Evolutionary conservation across 2,329 filamentous ascomycete genomes (phyloP), one percentile per base, ranked within the genome.

Genomic region (Chaetomium strumarium): DNA sequence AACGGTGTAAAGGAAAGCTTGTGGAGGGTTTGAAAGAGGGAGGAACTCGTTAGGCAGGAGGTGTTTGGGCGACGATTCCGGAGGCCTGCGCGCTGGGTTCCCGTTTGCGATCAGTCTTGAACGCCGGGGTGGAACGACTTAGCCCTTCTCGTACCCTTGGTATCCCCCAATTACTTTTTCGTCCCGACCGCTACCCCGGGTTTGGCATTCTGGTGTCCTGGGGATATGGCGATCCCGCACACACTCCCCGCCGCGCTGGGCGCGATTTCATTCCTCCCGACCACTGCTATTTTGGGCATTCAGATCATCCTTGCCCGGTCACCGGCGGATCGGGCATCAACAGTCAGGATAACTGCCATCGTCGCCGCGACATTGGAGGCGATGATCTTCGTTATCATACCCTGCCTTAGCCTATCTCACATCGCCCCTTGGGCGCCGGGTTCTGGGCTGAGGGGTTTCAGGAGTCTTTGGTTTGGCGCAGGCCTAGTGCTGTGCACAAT

Each of bases 401-500:
- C 62, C 29, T 62, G 63, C 41, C 62, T 74, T 43, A 58, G 70
- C 33, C 57, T 56, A 16, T 63, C 61, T 14, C 66, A 69, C 51
- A 39, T 70, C 34, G 58, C 60, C 14, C 56, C 57, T 33, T 61
- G 56, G 47, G 55, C 55, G 43, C 51, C 58, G 40, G 56, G 55
- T 24, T 16, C 43, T 16, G 59, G 51, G 5, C 55, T 55, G 16
- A 63, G 56, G 36, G 64, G 59, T 12, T 52, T 63, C 40, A 66
- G 61, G 42, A 64, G 63, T 19, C 41, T 71, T 17, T 69, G 68
- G 66, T 72, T 75, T 47, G 63, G 67, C 12, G 58, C 65, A 4
- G 66, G 67, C 38, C 58, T 78, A 10, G 51, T 75, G 11, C 58
- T 70, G 7, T 77, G 73, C 52, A 65, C 72, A 2, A 60, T 75